A percentile compares a stretch with the other conserved stretches of the same genome.
Evolutionary conservation across 148 eudicot species (phyloP).

Genomic region (Limonium bicolor): DNA sequence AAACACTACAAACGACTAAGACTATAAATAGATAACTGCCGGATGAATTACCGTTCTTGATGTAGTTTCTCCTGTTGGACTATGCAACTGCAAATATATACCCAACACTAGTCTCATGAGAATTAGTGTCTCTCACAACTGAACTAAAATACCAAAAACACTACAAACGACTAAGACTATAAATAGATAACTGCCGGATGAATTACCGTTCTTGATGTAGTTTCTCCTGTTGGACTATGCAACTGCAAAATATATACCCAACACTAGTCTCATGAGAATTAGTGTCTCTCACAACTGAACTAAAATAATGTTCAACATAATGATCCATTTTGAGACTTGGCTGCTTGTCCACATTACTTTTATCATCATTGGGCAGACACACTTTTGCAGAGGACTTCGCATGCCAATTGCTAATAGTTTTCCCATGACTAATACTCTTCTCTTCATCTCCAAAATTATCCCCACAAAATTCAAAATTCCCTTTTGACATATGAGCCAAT

Average conservation of each 20-base stretch:
- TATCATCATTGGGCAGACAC: conserved; percentile 2
- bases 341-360: too few species aligned
- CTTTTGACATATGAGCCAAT: conserved; percentile 9
- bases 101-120: conserved; percentile 31
- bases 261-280: conserved; percentile 31
- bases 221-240: conserved; percentile 18
- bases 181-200: too few species aligned
- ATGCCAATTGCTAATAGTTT: conserved; percentile 6
- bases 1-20: too few species aligned
- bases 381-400: conserved; percentile 2
- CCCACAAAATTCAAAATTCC: conserved; percentile 5
- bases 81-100: conserved; percentile 31
- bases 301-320: conserved; percentile 24
- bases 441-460: conserved; percentile 12
- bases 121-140: conserved; percentile 21
- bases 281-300: conserved; percentile 25
- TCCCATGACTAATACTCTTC: conserved; percentile 7
- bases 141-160: too few species aligned
- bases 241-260: conserved; percentile 29
- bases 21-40: too few species aligned
- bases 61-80: conserved; percentile 12
- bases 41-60: conserved; percentile 29
- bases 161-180: too few species aligned
- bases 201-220: conserved; percentile 24
- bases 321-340: conserved; percentile 14